Base-by-base conservation (phyloP, 2,329 filamentous ascomycete species). In the Beauveria scarabaeidicola region DNA sequence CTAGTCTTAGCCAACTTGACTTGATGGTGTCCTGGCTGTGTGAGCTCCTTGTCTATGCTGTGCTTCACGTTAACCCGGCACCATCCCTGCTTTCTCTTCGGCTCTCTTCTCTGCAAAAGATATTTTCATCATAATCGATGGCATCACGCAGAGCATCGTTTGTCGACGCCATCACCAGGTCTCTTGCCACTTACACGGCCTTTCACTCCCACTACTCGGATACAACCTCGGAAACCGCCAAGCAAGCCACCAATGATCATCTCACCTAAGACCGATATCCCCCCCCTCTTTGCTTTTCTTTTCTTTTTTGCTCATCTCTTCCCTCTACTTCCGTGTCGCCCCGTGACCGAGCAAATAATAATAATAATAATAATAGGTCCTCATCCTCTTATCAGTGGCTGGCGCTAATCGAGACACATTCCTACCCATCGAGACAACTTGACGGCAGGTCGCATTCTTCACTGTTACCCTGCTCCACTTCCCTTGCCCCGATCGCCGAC, bases 351-450 rank as follows among this genome's bases (percentile, higher is more conserved):
- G 32, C 23, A 36, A 15, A n/a, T n/a, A n/a, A n/a, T n/a, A n/a
- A n/a, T n/a, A n/a, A n/a, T n/a, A n/a, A n/a, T n/a, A n/a, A n/a
- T n/a, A n/a, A 52, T 13, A n/a, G 11, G 32, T 5, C 5, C 15
- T 36, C 27, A 21, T 52, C 40, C 44, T 52, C 2, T 11, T 58
- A 47, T 25, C 10, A 25, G 56, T 58, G 47, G 56, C 47, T 52
- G 32, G 47, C 48, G 25, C 27, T 27, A 27, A 38, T 47, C 40
- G 19, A 58, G 47, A 58, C 55, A 52, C 56, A 58, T 58, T 58
- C 56, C 56, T 32, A n/a, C n/a, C 40, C 32, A 11, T 23, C 10
- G 3, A 43, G 38, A 36, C 36, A 40, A 40, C n/a, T 15, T 2
- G 55, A 51, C 38, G 36, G 23, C 50, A 50, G 36, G 56, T 46